Evolutionary conservation across 2,329 filamentous ascomycete species (phyloP).

Genomic region (Colletotrichum viniferum): DNA sequence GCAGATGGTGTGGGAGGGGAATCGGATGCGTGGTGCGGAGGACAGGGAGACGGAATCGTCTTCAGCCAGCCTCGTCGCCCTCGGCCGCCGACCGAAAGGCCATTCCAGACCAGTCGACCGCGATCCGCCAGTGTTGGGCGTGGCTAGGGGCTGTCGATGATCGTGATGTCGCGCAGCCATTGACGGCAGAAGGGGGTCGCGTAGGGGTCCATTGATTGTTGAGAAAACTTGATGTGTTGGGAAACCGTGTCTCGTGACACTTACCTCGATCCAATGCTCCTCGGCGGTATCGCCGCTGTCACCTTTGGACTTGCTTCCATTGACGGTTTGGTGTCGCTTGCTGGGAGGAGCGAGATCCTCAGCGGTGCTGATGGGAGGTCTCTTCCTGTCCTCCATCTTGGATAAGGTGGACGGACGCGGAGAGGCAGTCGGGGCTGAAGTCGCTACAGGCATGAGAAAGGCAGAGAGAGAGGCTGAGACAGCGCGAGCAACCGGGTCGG

Average conservation of each 20-base stretch:
- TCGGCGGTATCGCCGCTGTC: constrained; percentile 61
- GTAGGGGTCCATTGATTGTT: constrained; percentile 22
- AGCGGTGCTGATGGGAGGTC: constrained; percentile 79
- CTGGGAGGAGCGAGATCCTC: constrained; percentile 87
- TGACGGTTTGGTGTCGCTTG: constrained; percentile 84
- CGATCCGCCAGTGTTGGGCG: constrained; percentile 16
- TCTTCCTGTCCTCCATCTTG: constrained; percentile 99
- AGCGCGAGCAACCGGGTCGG: constrained; percentile 11
- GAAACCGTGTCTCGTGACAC: constrained; percentile 48
- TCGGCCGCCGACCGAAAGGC: constrained; percentile 17
- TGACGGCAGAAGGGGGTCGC: constrained; percentile 16
- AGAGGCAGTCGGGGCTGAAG: constrained; percentile 66
- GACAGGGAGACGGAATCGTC: constrained; percentile 4
- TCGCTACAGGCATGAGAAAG: constrained; percentile 86
- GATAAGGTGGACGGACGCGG: constrained; percentile 80
- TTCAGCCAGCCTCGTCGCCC: constrained; percentile 20
- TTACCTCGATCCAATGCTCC: constrained; percentile 69
- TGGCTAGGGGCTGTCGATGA: constrained; percentile 15
- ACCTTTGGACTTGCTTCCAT: constrained; percentile 69
- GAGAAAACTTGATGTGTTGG: constrained; percentile 23
- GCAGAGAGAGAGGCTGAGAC: constrained; percentile 26
- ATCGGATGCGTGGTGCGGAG: constrained; percentile 4
- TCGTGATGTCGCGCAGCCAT: constrained; percentile 19
- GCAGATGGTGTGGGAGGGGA: neutral
- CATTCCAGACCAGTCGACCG: constrained; percentile 20